Evolutionary conservation across 2,329 filamentous ascomycete genomes (phyloP).

Genomic region (Colletotrichum salicis): DNA sequence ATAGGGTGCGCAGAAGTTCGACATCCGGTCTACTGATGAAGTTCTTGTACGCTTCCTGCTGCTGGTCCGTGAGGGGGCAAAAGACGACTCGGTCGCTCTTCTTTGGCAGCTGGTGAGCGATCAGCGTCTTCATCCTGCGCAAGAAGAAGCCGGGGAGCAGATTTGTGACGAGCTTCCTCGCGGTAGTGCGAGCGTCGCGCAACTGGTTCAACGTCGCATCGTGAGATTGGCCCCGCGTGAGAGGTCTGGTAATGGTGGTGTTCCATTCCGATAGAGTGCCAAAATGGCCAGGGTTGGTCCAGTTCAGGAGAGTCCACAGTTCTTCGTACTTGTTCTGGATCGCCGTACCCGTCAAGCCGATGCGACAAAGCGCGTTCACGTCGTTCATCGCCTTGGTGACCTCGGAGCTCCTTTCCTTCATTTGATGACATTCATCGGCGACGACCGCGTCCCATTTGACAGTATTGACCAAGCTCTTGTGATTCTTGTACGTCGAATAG

Average conservation of each 20-base stretch:
- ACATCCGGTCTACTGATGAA: constrained; percentile 81
- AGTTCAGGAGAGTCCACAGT: constrained; percentile 94
- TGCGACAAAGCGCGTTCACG: constrained; percentile 89
- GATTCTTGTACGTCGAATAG: constrained; percentile 88
- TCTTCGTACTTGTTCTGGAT: constrained; percentile 99
- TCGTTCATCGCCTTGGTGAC: constrained; percentile 89
- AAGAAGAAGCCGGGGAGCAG: constrained; percentile 91
- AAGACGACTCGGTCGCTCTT: constrained; percentile 96
- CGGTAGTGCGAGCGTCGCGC: constrained; percentile 81
- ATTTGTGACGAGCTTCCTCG: constrained; percentile 85
- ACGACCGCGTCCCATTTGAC: constrained; percentile 94
- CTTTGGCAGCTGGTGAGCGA: constrained; percentile 91
- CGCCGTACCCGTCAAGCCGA: constrained; percentile 93
- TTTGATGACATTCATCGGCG: constrained; percentile 90
- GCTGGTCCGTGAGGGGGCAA: constrained; percentile 85
- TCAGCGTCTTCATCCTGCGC: constrained; percentile 90
- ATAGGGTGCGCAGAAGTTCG: constrained; percentile 73
- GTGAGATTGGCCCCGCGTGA: constrained; percentile 91
- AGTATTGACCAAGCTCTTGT: constrained; percentile 78
- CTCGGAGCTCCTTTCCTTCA: constrained; percentile 83
- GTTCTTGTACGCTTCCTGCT: constrained; percentile 84
- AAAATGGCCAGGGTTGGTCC: constrained; percentile 86
- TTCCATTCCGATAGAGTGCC: constrained; percentile 79
- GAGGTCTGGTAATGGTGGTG: constrained; percentile 77
- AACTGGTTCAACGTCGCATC: constrained; percentile 88